phyloP scores from a whole-genome alignment of 352 stramenopile species.

The Aphanomyces stellatus region DNA sequence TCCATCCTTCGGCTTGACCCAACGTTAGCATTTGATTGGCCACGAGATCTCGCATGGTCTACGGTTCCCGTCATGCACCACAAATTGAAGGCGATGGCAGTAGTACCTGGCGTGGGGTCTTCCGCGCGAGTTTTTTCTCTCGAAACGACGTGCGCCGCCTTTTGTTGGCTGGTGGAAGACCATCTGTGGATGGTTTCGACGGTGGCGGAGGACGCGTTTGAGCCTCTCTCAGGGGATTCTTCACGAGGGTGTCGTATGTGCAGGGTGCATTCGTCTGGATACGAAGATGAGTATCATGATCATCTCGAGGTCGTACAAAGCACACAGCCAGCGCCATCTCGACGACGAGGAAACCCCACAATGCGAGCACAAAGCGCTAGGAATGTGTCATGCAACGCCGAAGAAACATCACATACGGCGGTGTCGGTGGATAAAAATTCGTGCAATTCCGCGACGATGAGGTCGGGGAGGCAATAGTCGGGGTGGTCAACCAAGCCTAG shows the following conservation, averaged over 20 bases:
- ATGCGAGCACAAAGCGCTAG: constrained; percentile 49
- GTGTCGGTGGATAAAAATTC: constrained; percentile 52
- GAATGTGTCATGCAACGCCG: neutral
- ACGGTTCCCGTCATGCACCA: constrained; percentile 28
- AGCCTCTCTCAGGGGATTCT: too few species aligned
- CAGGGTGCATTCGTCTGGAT: too few species aligned
- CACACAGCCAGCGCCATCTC: constrained; percentile 42
- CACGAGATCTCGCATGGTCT: constrained; percentile 50
- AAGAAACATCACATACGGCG: constrained; percentile 23
- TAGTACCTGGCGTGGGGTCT: too few species aligned
- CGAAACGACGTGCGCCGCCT: too few species aligned
- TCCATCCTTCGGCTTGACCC: neutral
- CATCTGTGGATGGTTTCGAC: too few species aligned
- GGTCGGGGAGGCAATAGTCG: constrained; percentile 58
- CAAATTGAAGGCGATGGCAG: too few species aligned
- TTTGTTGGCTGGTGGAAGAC: too few species aligned
- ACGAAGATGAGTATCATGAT: too few species aligned
- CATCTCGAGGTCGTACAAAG: constrained; percentile 42
- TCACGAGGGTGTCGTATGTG: too few species aligned
- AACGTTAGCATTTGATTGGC: constrained; percentile 52
- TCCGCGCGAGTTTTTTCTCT: too few species aligned
- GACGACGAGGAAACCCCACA: constrained; percentile 70
- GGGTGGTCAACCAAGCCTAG: constrained; percentile 53
- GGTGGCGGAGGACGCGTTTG: too few species aligned
- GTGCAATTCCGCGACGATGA: constrained; percentile 48